Evolutionary conservation across 257 asterid species (phyloP).

Genomic region (Anisodus acutangulus): DNA sequence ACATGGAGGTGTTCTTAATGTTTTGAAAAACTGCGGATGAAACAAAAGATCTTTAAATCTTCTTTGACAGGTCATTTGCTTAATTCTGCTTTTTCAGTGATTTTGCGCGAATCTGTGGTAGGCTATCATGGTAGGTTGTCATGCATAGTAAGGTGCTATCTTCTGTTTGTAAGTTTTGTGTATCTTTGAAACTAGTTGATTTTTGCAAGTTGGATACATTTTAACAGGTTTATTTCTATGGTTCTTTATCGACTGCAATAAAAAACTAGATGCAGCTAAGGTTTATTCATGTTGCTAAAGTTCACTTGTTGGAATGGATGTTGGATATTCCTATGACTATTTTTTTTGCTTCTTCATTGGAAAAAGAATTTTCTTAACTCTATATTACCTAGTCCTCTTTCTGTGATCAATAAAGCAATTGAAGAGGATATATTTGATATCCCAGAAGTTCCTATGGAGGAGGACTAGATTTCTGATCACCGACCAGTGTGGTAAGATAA

Average conservation of each 20-base stretch:
- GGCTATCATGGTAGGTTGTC: not conserved
- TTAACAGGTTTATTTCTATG: not conserved
- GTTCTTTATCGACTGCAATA: not conserved
- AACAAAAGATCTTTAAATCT: too few species aligned
- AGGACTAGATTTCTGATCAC: slow-evolving; percentile 49
- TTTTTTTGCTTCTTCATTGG: too few species aligned
- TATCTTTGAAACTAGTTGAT: not conserved
- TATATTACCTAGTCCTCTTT: slow-evolving; percentile 59
- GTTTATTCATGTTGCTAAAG: not conserved
- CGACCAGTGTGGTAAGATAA: slow-evolving; percentile 9
- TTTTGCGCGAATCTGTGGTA: not conserved
- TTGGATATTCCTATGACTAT: not conserved
- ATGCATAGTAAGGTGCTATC: not conserved
- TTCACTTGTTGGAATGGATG: not conserved
- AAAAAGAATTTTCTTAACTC: slow-evolving; percentile 50
- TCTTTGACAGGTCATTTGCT: too few species aligned
- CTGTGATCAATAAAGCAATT: slow-evolving; percentile 65
- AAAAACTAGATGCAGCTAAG: too few species aligned
- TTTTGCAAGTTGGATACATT: not conserved
- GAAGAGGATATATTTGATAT: slow-evolving; percentile 87
- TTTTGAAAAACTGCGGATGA: not conserved
- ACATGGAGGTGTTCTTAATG: not conserved
- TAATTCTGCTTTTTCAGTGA: too few species aligned
- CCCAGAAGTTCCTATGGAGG: slow-evolving; percentile 96
- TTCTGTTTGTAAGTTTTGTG: slow-evolving; percentile 19